Percentiles rank a stretch among this genome's conserved stretches.
phyloP scores from a whole-genome alignment of 768 basidiomycete genomes.

The Leccinum truebloodii region DNA sequence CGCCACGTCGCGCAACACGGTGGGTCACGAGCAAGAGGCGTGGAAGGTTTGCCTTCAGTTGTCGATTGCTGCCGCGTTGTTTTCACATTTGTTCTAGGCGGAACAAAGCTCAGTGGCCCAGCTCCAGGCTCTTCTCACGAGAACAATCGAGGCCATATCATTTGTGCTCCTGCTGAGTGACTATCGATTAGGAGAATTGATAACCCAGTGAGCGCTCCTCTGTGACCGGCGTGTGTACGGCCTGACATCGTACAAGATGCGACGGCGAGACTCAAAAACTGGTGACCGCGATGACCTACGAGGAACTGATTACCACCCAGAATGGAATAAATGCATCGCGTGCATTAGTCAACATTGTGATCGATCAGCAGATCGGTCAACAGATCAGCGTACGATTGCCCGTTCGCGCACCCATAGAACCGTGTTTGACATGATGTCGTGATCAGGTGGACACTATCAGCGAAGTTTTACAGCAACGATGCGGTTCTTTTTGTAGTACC shows the following conservation, averaged over 20 bases:
- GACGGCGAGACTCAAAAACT: constrained; percentile 69
- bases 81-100: constrained; percentile 46
- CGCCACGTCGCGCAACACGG: constrained; percentile 51
- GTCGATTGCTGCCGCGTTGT: background rate
- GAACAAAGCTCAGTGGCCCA: constrained; percentile 85
- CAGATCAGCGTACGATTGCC: constrained; percentile 77
- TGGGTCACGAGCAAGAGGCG: constrained; percentile 77
- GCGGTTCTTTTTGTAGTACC: constrained; percentile 96
- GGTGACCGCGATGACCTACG: constrained; percentile 73
- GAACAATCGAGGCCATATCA: constrained; percentile 92
- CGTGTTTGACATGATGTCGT: constrained; percentile 11
- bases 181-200: constrained; percentile 83
- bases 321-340: constrained; percentile 87
- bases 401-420: background rate
- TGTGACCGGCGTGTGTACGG: constrained; percentile 1
- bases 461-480: constrained; percentile 90
- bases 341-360: constrained; percentile 90
- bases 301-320: constrained; percentile 82
- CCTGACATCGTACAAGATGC: constrained; percentile 50
- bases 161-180: constrained; percentile 92
- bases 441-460: constrained; percentile 92
- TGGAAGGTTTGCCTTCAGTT: constrained; percentile 63
- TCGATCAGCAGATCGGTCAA: constrained; percentile 97
- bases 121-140: constrained; percentile 68
- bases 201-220: constrained; percentile 61